phyloP scores from a whole-genome alignment of 2,329 filamentous ascomycete species.

The Hypoxylon sp. region DNA sequence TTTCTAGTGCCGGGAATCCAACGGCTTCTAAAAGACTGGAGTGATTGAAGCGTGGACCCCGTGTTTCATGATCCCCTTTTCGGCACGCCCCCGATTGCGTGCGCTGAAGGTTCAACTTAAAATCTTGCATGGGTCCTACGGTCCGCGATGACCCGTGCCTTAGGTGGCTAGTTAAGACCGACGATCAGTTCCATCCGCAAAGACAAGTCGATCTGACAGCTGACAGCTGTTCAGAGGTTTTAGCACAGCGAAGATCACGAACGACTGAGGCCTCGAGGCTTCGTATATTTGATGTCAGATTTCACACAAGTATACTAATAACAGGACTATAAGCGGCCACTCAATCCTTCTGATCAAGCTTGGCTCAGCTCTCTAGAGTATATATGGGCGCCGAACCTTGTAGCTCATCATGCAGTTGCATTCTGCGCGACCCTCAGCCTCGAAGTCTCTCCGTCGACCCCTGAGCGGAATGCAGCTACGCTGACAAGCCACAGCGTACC shows the following conservation, averaged over 20 bases:
- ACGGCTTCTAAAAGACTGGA: conserved; percentile 10
- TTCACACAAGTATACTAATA: conserved; percentile 3
- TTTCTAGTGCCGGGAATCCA: conserved; percentile 7
- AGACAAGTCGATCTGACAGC: conserved; percentile 33
- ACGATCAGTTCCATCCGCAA: conserved; percentile 11
- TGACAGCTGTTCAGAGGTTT: conserved; percentile 25
- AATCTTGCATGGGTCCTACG: conserved; percentile 18
- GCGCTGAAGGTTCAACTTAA: conserved; percentile 9
- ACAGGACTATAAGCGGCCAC: conserved; percentile 4
- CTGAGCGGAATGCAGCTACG: conserved; percentile 14
- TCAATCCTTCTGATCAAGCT: background rate
- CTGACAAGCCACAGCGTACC: conserved; percentile 17
- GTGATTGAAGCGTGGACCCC: conserved; percentile 27
- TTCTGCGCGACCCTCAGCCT: conserved; percentile 10
- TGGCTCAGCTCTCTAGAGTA: background rate
- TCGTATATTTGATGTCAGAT: conserved; percentile 10
- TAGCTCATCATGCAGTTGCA: conserved; percentile 16
- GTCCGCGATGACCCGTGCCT: conserved; percentile 1
- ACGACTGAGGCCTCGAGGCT: conserved; percentile 22
- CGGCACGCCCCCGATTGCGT: conserved; percentile 18
- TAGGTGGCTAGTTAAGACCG: conserved; percentile 2
- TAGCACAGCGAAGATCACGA: conserved; percentile 20
- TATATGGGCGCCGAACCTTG: conserved; percentile 9
- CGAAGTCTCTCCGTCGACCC: conserved; percentile 27
- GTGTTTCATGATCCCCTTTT: conserved; percentile 37